Base-by-base conservation (phyloP, 2,329 filamentous ascomycete genomes). In the Scortechinia acanthostroma region DNA sequence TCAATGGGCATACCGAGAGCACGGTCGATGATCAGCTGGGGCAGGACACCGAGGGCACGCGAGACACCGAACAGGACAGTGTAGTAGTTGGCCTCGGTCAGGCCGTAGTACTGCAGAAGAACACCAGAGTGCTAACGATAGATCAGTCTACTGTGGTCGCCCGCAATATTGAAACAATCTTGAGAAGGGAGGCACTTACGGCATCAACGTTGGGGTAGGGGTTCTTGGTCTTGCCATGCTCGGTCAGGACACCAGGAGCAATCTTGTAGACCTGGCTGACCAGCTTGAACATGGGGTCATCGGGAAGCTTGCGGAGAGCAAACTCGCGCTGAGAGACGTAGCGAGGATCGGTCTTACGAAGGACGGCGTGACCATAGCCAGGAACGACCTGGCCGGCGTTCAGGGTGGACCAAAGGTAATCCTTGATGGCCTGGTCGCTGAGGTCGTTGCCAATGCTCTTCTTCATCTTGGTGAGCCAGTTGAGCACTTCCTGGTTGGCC, bases 201-300 rank as follows among this genome's bases (percentile, higher is more conserved):
- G 91, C 91, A 64, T 97, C 91, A 62, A 97, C 91, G 77, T 97
- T 97, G 71, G 93, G 93, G 81, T 80, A 97, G 55, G 91, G 91
- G 87, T 97, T 96, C 88, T 97, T 97, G 79, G 91, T 97, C 88
- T 98, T 98, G 76, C 93, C 93, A 77, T 98, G 93, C 84, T 98
- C 90, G 55, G 93, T 98, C 67, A 98, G 79, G 60, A 98, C 93
- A 62, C 86, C 87, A 53, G 93, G 93, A 53, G 93, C 93, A 60
- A 98, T 97, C 88, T 98, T 98, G 88, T 97, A 98, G 58, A 98
- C 93, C 77, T 98, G 93, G 80, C 88, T 94, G 74, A 98, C 93
- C 57, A 98, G 88, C 83, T 98, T 90, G 88, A 96, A 98, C 91
- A 98, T 94, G 61, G 91, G 91, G 80, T 97, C 93, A 62, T 95